phyloP scores from a whole-genome alignment of 768 basidiomycete species.

The Boletellus ananas region DNA sequence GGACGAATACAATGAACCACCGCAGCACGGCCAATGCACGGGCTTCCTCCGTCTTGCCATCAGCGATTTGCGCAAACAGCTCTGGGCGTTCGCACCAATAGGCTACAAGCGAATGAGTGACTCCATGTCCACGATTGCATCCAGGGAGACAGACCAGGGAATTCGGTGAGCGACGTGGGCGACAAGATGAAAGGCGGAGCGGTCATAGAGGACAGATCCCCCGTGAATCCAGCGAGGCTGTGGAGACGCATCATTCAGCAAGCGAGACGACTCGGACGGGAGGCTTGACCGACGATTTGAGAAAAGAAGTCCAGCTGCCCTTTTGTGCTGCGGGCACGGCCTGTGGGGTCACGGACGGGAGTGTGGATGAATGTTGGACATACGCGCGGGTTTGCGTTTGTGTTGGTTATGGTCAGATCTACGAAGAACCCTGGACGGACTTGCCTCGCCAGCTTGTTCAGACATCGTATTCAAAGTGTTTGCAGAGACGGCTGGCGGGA shows the following conservation, averaged over 20 bases:
- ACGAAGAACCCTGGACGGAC: conserved; percentile 21
- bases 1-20: conserved; percentile 82
- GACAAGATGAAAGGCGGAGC: conserved; percentile 92
- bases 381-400: conserved; percentile 34
- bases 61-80: conserved; percentile 82
- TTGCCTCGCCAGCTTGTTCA: conserved; percentile 42
- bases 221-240: conserved; percentile 83
- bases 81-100: conserved; percentile 97
- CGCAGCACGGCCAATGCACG: conserved; percentile 77
- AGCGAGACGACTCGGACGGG: background rate
- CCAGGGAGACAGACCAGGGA: conserved; percentile 58
- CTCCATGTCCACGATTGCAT: background rate
- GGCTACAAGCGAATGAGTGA: conserved; percentile 41
- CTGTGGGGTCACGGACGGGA: conserved; percentile 28
- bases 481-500: conserved; percentile 8
- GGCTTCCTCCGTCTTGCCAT: conserved; percentile 68
- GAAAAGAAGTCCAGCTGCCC: conserved; percentile 83
- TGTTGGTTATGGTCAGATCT: conserved; percentile 22
- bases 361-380: conserved; percentile 27
- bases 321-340: conserved; percentile 83
- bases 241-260: conserved; percentile 2
- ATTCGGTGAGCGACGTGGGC: conserved; percentile 87
- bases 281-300: conserved; percentile 69
- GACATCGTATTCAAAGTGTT: conserved; percentile 24
- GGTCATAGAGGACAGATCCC: conserved; percentile 80